A percentile compares a stretch with the other conserved stretches of the same genome.
Evolutionary conservation across 495 filamentous ascomycete species (phyloP).

Genomic region (Penicillium antarcticum): DNA sequence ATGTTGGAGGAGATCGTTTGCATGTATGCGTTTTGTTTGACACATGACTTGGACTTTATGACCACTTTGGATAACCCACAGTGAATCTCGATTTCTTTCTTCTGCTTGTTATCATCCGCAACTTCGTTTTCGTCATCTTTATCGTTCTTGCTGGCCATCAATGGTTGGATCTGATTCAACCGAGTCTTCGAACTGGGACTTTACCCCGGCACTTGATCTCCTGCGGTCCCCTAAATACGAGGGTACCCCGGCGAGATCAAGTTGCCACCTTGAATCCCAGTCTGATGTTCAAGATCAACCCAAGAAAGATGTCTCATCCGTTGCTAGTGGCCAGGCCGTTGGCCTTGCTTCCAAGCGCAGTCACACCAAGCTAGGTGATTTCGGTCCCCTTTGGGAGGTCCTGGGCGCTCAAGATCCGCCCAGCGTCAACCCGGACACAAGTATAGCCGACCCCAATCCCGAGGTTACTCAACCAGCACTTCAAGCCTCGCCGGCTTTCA

Average conservation of each 20-base stretch:
- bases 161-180: constrained; percentile 15
- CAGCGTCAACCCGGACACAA: neutral
- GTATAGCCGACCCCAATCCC: neutral
- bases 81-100: neutral
- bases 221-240: constrained; percentile 36
- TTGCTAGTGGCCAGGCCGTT: neutral
- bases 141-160: constrained; percentile 8
- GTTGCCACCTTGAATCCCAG: constrained; percentile 9
- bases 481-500: constrained; percentile 3
- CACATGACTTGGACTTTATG: neutral
- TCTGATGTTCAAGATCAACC: constrained; percentile 1
- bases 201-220: constrained; percentile 47
- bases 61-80: neutral
- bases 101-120: neutral
- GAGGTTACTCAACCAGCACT: neutral
- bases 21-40: neutral
- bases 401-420: constrained; percentile 12
- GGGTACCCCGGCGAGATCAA: constrained; percentile 2
- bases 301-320: constrained; percentile 5
- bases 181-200: constrained; percentile 42
- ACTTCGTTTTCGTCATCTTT: neutral
- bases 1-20: constrained; percentile 2
- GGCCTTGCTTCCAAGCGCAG: neutral
- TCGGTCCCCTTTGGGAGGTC: constrained; percentile 35
- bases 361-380: constrained; percentile 34